Evolutionary conservation across 1,139 yeast genomes (phyloP), one percentile per base, ranked within the genome.

Genomic region (Zygosaccharomyces pseudobailii): DNA sequence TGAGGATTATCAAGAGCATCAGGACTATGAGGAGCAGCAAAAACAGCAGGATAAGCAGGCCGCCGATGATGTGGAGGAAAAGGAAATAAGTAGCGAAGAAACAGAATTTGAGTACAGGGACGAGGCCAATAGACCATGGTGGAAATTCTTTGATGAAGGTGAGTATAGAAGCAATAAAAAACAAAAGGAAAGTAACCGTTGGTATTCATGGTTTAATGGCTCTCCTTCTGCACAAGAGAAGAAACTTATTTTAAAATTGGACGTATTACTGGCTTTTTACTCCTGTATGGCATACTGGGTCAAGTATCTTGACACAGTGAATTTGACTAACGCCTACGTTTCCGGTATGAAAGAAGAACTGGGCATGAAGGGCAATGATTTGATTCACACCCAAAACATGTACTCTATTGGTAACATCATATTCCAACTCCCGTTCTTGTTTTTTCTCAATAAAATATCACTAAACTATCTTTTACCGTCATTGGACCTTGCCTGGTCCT

Each of bases 181-280:
- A 2, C 58, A 67, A 24, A 69, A 74, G 37, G 50, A 60, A 2
- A 62, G 63, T 28, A 76, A 76, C 50, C 76, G 74, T 56, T 81
- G 84, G 83, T 82, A 72, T 63, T 72, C 76, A 46, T 82, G 88
- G 88, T 82, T 78, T 58, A 79, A 79, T 54, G 78, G 76, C 28
- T 71, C 68, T 49, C 81, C 76, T 51, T 71, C 87, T 2, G 72
- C 75, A 0, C 81, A 70, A 17, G 77, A 77, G 68, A 63, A 72
- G 59, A 65, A 63, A 50, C 69, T 82, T 43, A 68, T 83, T 43
- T 54, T 75, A 55, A 84, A 84, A 57, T 65, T 83, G 44, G 90
- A 84, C 57, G 55, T 82, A 21, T 59, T 79, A 42, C 67, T 83
- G 47, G 74, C 84, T 1, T 68, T 79, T 40, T 80, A 77, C 59